Base-by-base conservation (phyloP, 306 rosid genomes). In the Prunus mongolica region DNA sequence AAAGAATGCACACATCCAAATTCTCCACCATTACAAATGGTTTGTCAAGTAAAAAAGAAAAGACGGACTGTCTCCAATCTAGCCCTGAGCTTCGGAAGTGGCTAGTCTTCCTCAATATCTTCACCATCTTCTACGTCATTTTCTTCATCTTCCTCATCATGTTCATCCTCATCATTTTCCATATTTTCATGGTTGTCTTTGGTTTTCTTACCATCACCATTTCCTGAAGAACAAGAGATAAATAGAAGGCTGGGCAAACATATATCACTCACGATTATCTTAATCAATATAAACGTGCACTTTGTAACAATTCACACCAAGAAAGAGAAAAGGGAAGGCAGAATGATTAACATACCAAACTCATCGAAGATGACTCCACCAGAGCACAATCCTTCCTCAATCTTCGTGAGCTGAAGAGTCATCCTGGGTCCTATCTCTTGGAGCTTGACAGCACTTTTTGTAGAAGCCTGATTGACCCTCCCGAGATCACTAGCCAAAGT, bases 401-500 rank as follows among this genome's bases (percentile, higher is more conserved):
- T 61, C 85, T 78, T 92, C 50, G 88, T 81, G 71, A 95, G 93
- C 83, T 93, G 88, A 81, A 95, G 98, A 51, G 92, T 91, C 98
- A 95, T 83, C 78, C 99, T 90, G 14, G 99, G 98, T 76, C 97
- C 99, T 44, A 95, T 58, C 88, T 95, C 99, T 88, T 95, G 99
- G 76, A 95, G 97, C 88, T 89, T 95, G 67, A 96, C 93, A 28
- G 99, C 97, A 88, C 97, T 95, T 89, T 91, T 95, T 0, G 89
- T 76, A 15, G 98, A 87, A 74, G 97, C 93, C 56, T 86, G 90
- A 73, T 95, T 92, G 32, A 91, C 88, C 79, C 99, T 84, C 58
- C 97, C 92, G 22, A 95, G 84, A 82, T 92, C 86, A 79, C 85
- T 87, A 49, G 92, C 69, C 82, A 95, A 71, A 41, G 98, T 90